phyloP scores from a whole-genome alignment of 2,329 filamentous ascomycete genomes.

The Phaeosphaeriaceae sp. region DNA sequence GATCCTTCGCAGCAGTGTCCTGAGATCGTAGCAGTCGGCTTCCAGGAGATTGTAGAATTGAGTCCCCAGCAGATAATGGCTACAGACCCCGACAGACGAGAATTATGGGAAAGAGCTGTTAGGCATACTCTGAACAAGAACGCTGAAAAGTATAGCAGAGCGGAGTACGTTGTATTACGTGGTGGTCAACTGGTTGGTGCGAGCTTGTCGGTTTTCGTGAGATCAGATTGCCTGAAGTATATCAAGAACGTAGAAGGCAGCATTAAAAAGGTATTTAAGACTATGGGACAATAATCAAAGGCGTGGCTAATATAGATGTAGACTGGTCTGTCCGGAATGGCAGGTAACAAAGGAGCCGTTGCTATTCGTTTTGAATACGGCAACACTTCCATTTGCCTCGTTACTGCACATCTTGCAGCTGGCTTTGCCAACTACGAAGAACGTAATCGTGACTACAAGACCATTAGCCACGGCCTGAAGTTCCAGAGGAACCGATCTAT shows the following conservation, averaged over 20 bases:
- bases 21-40: conserved; percentile 87
- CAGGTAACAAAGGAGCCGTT: conserved; percentile 96
- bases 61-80: conserved; percentile 99
- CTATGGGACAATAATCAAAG: background rate
- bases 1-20: conserved; percentile 68
- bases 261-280: conserved; percentile 74
- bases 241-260: conserved; percentile 98
- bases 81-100: conserved; percentile 85
- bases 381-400: conserved; percentile 90
- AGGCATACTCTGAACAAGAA: conserved; percentile 76
- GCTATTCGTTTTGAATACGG: conserved; percentile 95
- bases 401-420: conserved; percentile 94
- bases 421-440: conserved; percentile 98
- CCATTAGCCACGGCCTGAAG: conserved; percentile 82
- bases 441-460: conserved; percentile 89
- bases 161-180: conserved; percentile 86
- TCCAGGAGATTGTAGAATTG: conserved; percentile 98
- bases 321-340: conserved; percentile 93
- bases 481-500: conserved; percentile 93
- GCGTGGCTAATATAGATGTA: conserved; percentile 45
- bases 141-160: conserved; percentile 67
- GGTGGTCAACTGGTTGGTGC: conserved; percentile 95
- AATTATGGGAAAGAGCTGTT: conserved; percentile 85
- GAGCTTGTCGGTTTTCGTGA: conserved; percentile 90
- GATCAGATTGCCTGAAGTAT: conserved; percentile 73